A percentile compares a stretch with the other conserved stretches of the same genome.
phyloP scores from a whole-genome alignment of 495 filamentous ascomycete genomes.

The Clohesyomyces aquaticus region DNA sequence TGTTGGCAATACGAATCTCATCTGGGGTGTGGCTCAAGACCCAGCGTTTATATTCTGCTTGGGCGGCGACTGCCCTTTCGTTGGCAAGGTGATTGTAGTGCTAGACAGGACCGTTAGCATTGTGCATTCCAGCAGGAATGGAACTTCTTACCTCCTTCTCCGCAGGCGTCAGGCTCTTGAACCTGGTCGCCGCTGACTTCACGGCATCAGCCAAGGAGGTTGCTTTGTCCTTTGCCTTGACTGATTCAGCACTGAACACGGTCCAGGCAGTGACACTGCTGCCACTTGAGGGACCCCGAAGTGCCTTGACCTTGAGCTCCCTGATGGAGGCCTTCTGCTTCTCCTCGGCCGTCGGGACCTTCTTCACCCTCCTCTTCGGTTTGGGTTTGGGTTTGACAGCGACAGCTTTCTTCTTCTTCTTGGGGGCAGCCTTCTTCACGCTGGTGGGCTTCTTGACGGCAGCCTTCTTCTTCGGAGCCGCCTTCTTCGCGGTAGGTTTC shows the following conservation, averaged over 20 bases:
- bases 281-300: conserved; percentile 33
- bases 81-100: conserved; percentile 56
- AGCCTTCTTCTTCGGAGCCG: conserved; percentile 22
- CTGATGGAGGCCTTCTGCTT: conserved; percentile 21
- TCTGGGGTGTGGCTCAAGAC: conserved; percentile 59
- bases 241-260: conserved; percentile 36
- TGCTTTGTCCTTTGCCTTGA: not conserved
- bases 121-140: not conserved
- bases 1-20: conserved; percentile 66
- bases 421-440: conserved; percentile 24
- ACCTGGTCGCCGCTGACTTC: conserved; percentile 17
- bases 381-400: no score
- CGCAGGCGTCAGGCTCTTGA: conserved; percentile 36
- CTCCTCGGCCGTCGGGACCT: conserved; percentile 19
- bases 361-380: conserved; percentile 8
- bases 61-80: conserved; percentile 53
- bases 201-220: conserved; percentile 2
- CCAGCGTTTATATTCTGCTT: conserved; percentile 59
- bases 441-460: conserved; percentile 10
- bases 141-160: conserved; percentile 37
- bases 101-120: conserved; percentile 36
- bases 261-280: conserved; percentile 24
- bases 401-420: conserved; percentile 30
- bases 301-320: conserved; percentile 36
- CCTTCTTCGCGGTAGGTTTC: conserved; percentile 29